phyloP scores from a whole-genome alignment of 352 stramenopile genomes.

The Phytophthora ohioensis region DNA sequence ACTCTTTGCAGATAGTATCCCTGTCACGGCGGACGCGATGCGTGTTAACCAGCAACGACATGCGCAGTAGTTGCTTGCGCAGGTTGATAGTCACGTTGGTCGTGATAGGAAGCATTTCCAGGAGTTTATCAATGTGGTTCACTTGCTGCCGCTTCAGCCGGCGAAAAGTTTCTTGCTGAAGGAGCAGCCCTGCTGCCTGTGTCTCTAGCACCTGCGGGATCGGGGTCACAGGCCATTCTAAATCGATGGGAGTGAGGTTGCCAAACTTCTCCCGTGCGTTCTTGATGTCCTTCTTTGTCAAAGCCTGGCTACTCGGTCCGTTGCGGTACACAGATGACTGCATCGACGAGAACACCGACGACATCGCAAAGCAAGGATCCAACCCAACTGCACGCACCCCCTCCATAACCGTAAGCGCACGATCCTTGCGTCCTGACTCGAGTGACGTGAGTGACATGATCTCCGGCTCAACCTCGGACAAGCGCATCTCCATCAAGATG shows the following conservation, averaged over 20 bases:
- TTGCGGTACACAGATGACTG: constrained; percentile 78
- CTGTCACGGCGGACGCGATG: constrained; percentile 77
- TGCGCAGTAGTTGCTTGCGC: constrained; percentile 85
- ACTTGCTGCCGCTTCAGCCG: constrained; percentile 84
- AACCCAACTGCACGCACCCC: constrained; percentile 83
- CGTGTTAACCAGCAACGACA: constrained; percentile 89
- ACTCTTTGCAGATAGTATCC: constrained; percentile 69
- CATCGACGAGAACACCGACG: constrained; percentile 85
- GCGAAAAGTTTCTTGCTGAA: constrained; percentile 90
- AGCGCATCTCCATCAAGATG: constrained; percentile 87
- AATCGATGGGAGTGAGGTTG: constrained; percentile 53
- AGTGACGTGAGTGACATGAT: constrained; percentile 88
- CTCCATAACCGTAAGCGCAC: constrained; percentile 89
- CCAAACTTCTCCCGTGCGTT: constrained; percentile 70
- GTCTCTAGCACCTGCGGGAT: constrained; percentile 88
- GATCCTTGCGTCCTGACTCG: constrained; percentile 85
- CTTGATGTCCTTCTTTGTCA: constrained; percentile 60
- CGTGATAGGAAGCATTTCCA: constrained; percentile 89
- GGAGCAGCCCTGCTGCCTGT: constrained; percentile 76
- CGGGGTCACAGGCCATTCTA: constrained; percentile 80
- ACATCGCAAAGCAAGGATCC: constrained; percentile 89
- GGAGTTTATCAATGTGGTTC: constrained; percentile 80
- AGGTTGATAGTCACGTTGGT: constrained; percentile 90
- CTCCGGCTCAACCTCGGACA: constrained; percentile 80
- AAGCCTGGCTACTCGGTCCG: constrained; percentile 55